Base-by-base conservation (phyloP, 148 eudicot genomes). In the Vaccinium darrowii region DNA sequence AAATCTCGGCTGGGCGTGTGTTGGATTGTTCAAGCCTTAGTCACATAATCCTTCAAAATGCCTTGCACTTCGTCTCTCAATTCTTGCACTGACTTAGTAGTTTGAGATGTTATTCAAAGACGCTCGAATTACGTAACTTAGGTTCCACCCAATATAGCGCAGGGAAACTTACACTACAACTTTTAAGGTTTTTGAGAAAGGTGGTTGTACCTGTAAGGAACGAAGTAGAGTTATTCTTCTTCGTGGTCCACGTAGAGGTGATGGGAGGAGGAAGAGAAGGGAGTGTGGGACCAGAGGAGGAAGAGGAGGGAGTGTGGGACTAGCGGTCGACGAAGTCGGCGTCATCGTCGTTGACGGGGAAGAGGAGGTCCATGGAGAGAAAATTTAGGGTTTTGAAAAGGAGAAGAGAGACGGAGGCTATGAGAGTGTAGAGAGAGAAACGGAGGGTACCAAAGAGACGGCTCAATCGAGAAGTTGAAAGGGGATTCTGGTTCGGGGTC, bases 171-270 rank as follows among this genome's bases (percentile, higher is more conserved):
- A n/a, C n/a, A n/a, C n/a, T n/a, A n/a, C n/a, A n/a, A 36, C 39
- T 36, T 36, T 36, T 1, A 36, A 36, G 39, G 39, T 36, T 36
- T 36, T 36, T 36, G 39, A 36, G 39, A 36, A 36, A 36, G 16
- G 50, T 14, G 13, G 30, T 65, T 13, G 27, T 65, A 92, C 94
- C 87, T 76, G 86, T 78, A 83, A 51, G 90, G 82, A 27, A 92
- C 94, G 43, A 93, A 82, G 87, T 87, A 93, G 75, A 92, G 85
- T 57, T 88, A 85, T 62, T 91, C 93, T 27, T 69, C 39, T 36
- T 27, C 1, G 39, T 7, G 2, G 52, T 30, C 65, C 16, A 21
- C 8, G 67, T 86, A 30, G 30, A 30, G 30, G 30, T 30, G 0
- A 30, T 1, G 30, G 30, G 80, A 15, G 71, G 2, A 65, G 85